Evolutionary conservation across 768 basidiomycete species (phyloP).

Genomic region (Tricholomella constricta): DNA sequence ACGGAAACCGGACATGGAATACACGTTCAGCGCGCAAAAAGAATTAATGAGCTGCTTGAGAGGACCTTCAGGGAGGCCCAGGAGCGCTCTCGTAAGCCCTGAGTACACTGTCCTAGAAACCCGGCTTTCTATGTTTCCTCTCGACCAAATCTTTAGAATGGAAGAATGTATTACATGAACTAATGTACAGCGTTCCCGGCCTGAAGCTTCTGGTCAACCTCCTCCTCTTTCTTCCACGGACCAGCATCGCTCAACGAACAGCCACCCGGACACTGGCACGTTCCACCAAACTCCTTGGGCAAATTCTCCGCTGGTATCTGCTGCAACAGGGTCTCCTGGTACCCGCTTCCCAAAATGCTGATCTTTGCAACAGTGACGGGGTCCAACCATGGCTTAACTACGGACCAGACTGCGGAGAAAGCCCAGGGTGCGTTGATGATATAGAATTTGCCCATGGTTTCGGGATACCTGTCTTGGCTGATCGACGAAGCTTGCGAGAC

Average conservation of each 20-base stretch:
- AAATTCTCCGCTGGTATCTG: constrained; percentile 87
- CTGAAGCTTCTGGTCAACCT: background rate
- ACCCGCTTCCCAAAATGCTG: constrained; percentile 76
- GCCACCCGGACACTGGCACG: constrained; percentile 73
- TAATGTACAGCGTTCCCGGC: background rate
- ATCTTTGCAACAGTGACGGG: constrained; percentile 96
- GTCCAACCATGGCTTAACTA: constrained; percentile 94
- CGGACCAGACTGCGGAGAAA: constrained; percentile 84
- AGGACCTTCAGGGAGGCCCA: constrained; percentile 55
- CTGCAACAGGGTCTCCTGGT: constrained; percentile 72
- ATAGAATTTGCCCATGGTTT: constrained; percentile 97
- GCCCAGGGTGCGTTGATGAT: constrained; percentile 97
- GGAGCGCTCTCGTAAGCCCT: constrained; percentile 4
- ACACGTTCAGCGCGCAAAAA: constrained; percentile 45
- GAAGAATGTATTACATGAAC: constrained; percentile 5
- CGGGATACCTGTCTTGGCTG: constrained; percentile 91
- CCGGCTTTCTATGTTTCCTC: background rate
- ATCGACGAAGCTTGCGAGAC: constrained; percentile 73
- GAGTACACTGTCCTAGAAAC: background rate
- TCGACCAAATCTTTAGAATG: background rate
- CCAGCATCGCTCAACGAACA: constrained; percentile 90
- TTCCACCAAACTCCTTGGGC: constrained; percentile 84
- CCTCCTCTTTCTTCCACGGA: constrained; percentile 68
- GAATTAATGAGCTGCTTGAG: constrained; percentile 61
- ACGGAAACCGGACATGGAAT: constrained; percentile 66